Percentiles rank a stretch among this genome's conserved stretches.
These are phyloP conservation scores for Penicillium sp. DNA, from an alignment of 2,329 filamentous ascomycete genomes.

Conservation along the genomic window DNA sequence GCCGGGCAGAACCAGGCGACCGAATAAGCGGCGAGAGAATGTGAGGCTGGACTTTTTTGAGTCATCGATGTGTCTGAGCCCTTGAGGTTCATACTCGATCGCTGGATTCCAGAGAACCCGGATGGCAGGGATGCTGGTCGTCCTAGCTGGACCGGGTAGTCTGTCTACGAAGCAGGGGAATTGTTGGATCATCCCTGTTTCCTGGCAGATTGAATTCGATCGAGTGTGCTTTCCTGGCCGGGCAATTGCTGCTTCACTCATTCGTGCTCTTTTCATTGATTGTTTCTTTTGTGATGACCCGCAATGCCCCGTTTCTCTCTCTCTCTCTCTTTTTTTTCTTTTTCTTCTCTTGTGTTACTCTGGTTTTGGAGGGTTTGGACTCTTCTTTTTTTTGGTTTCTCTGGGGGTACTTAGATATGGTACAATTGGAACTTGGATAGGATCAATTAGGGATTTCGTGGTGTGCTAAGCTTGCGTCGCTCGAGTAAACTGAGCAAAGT, in stretches of 20 bases:
- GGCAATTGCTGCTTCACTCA: neutral
- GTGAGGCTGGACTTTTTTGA: neutral
- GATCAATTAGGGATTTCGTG: conserved; percentile 8
- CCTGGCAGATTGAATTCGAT: neutral
- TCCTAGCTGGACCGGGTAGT: neutral
- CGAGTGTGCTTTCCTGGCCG: neutral
- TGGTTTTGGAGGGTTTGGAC: conserved; percentile 20
- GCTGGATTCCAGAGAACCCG: neutral
- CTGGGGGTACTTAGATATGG: conserved; percentile 9
- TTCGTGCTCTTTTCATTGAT: conserved; percentile 11
- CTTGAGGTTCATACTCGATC: neutral
- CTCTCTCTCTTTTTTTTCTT: conserved; percentile 14
- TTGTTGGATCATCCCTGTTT: neutral
- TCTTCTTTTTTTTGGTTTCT: conserved; percentile 7
- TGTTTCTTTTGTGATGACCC: conserved; percentile 27
- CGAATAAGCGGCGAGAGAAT: conserved; percentile 13
- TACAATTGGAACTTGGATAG: conserved; percentile 9
- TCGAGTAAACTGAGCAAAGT: neutral
- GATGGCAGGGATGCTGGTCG: conserved; percentile 3
- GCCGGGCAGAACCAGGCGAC: conserved; percentile 19
- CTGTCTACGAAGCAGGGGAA: neutral
- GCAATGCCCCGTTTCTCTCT: conserved; percentile 24
- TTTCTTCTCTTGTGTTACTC: conserved; percentile 16
- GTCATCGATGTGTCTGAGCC: neutral
- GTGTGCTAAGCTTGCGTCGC: neutral